These are phyloP conservation scores for Mollisiaceae sp. DNA, from an alignment of 2,329 filamentous ascomycete genomes.

Conservation along the genomic window DNA sequence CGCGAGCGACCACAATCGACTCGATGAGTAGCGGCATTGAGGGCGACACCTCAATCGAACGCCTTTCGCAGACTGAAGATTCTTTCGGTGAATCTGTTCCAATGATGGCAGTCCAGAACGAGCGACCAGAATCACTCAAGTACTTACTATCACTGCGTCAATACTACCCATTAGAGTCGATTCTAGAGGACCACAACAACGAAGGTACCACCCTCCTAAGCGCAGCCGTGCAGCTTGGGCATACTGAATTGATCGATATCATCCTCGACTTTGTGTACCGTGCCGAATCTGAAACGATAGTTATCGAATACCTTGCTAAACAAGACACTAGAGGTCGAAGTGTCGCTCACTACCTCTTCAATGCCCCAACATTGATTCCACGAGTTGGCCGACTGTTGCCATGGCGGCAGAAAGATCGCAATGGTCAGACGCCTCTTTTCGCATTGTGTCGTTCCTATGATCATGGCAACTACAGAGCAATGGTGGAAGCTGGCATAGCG, in stretches of 20 bases:
- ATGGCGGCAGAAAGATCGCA: slow-evolving; percentile 92
- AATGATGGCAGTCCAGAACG: slow-evolving; percentile 83
- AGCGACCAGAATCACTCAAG: slow-evolving; percentile 71
- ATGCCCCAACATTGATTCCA: slow-evolving; percentile 80
- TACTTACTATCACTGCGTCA: slow-evolving; percentile 81
- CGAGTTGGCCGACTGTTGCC: slow-evolving; percentile 79
- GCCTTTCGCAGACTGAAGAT: slow-evolving; percentile 73
- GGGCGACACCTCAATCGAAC: slow-evolving; percentile 84
- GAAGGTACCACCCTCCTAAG: slow-evolving; percentile 89
- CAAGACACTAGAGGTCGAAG: slow-evolving; percentile 88
- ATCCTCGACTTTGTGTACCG: slow-evolving; percentile 74
- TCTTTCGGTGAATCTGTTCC: slow-evolving; percentile 79
- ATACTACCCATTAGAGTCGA: slow-evolving; percentile 72
- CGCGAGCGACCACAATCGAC: slow-evolving; percentile 77
- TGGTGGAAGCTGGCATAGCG: slow-evolving; percentile 83
- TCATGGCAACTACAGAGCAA: slow-evolving; percentile 81
- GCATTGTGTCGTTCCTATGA: slow-evolving; percentile 95
- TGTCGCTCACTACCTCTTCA: slow-evolving; percentile 94
- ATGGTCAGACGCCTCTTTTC: slow-evolving; percentile 97
- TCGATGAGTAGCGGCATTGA: slow-evolving; percentile 77
- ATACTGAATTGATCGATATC: slow-evolving; percentile 74
- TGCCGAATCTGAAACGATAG: slow-evolving; percentile 57
- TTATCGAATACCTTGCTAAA: slow-evolving; percentile 71
- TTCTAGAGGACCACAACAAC: slow-evolving; percentile 85
- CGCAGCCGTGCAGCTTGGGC: slow-evolving; percentile 85